These are phyloP conservation scores for Geotrichum phurueaensis DNA, from an alignment of 1,139 yeast genomes.

Conservation along the genomic window DNA sequence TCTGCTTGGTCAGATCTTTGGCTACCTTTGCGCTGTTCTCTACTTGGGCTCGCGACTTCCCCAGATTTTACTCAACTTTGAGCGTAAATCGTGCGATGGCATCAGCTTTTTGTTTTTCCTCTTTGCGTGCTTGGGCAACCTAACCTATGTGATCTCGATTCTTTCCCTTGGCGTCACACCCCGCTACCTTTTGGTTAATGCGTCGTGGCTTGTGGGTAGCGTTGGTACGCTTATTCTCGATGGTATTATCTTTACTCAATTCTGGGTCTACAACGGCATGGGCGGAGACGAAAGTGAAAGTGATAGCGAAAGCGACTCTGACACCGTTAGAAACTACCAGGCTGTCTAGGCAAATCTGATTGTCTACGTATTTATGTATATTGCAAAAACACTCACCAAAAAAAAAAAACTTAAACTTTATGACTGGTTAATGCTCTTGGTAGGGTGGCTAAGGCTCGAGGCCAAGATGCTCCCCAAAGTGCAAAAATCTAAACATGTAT, in stretches of 20 bases:
- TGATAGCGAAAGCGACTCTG: conserved; percentile 3
- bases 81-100: conserved; percentile 88
- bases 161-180: conserved; percentile 61
- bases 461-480: no score
- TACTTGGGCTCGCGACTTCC: conserved; percentile 88
- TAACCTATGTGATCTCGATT: conserved; percentile 82
- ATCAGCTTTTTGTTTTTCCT: conserved; percentile 84
- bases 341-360: neutral
- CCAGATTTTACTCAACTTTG: conserved; percentile 73
- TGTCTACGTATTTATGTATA: neutral
- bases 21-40: conserved; percentile 83
- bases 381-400: neutral
- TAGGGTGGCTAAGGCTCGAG: no score
- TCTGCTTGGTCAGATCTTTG: conserved; percentile 77
- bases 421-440: neutral
- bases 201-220: conserved; percentile 91
- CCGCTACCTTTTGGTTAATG: conserved; percentile 68
- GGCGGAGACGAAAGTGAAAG: conserved; percentile 2
- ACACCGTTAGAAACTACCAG: neutral
- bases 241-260: conserved; percentile 74
- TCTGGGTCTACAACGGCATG: conserved; percentile 63
- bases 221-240: conserved; percentile 83
- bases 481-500: no score
- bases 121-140: conserved; percentile 88
- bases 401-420: neutral